Percentiles rank a stretch among this genome's conserved stretches.
phyloP scores from a whole-genome alignment of 2,329 filamentous ascomycete genomes.

The Escovopsis sp. region DNA sequence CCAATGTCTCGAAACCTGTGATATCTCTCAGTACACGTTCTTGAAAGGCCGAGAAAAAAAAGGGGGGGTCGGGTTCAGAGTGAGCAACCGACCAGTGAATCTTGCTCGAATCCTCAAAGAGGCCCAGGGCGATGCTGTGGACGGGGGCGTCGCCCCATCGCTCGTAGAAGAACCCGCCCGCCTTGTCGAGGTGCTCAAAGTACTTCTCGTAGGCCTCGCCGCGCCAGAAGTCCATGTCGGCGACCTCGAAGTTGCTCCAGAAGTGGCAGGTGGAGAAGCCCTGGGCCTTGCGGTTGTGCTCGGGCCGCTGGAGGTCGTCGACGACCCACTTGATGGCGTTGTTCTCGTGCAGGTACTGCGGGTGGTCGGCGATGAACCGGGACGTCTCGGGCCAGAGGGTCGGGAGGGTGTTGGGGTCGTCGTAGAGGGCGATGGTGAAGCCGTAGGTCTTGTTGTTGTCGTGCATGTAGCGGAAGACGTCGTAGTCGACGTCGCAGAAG shows the following conservation, averaged over 20 bases:
- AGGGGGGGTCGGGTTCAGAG: background rate
- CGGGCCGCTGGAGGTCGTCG: constrained; percentile 59
- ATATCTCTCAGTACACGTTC: constrained; percentile 4
- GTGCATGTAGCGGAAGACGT: constrained; percentile 95
- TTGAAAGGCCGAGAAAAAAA: background rate
- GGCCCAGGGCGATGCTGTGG: constrained; percentile 78
- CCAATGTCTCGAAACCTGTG: constrained; percentile 97
- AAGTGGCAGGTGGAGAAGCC: constrained; percentile 98
- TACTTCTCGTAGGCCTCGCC: constrained; percentile 86
- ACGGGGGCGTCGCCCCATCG: constrained; percentile 96
- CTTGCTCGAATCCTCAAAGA: constrained; percentile 82
- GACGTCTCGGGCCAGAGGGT: constrained; percentile 90
- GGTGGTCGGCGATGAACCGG: constrained; percentile 76
- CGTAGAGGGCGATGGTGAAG: constrained; percentile 95
- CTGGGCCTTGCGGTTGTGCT: constrained; percentile 66
- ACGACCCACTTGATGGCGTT: constrained; percentile 81
- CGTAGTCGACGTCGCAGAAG: constrained; percentile 97
- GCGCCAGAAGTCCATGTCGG: constrained; percentile 82
- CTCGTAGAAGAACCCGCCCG: constrained; percentile 97
- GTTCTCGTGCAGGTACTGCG: constrained; percentile 64
- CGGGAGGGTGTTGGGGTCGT: constrained; percentile 72
- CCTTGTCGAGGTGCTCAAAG: constrained; percentile 91
- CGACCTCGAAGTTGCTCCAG: constrained; percentile 98
- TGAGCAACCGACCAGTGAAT: constrained; percentile 68
- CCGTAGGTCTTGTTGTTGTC: constrained; percentile 98